A percentile compares a stretch with the other conserved stretches of the same genome.
Evolutionary conservation across 139 green algal species (phyloP).

Genomic region (Coccomyxa sp.): DNA sequence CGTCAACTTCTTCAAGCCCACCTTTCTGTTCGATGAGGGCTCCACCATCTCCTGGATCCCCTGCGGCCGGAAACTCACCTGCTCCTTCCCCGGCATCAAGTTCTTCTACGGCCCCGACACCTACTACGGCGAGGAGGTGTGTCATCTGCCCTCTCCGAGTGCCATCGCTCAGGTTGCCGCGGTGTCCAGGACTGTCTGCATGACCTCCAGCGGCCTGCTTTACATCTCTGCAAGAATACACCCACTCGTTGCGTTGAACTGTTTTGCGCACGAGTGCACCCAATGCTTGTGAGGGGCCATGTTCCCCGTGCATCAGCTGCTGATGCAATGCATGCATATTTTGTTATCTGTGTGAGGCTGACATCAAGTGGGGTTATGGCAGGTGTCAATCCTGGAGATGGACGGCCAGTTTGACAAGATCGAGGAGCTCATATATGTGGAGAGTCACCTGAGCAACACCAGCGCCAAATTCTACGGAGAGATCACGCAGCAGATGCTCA

Average conservation of each 20-base stretch:
- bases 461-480: conserved; percentile 94
- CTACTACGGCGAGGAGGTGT: conserved; percentile 86
- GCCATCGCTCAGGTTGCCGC: background rate
- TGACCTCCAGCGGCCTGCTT: no score
- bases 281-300: no score
- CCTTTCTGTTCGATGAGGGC: conserved; percentile 98
- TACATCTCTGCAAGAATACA: no score
- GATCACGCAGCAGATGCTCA: conserved; percentile 99
- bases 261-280: no score
- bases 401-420: conserved; percentile 99
- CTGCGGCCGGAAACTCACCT: conserved; percentile 99
- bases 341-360: background rate
- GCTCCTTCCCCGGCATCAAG: conserved; percentile 95
- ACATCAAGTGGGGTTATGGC: background rate
- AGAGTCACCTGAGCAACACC: conserved; percentile 97
- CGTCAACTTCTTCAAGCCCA: conserved; percentile 78
- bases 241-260: no score
- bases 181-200: background rate
- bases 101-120: conserved; percentile 91
- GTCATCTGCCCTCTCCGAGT: background rate
- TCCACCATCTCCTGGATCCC: conserved; percentile 99
- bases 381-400: conserved; percentile 94
- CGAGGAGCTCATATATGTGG: conserved; percentile 99
- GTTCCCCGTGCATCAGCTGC: no score
- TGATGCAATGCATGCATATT: no score